Conservation (phyloP, 495 filamentous ascomycete genomes). For the Hyaloscypha finlandica region DNA sequence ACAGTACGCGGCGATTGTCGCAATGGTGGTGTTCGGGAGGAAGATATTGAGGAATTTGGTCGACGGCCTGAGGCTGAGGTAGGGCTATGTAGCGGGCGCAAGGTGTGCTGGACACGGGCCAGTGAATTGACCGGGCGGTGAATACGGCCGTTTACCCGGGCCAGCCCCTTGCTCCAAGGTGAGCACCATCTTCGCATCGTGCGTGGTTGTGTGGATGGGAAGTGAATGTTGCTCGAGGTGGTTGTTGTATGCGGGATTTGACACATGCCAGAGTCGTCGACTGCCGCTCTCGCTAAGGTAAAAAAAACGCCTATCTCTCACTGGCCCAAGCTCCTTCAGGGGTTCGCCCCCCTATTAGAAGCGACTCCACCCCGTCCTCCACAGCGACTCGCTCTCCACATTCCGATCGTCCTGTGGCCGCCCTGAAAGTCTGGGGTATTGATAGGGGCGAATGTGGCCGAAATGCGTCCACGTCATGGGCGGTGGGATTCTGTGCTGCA, state of each 20-base stretch:
- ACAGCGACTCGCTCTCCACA: background rate
- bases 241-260: background rate
- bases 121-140: background rate
- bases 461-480: background rate
- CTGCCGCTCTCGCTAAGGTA: background rate
- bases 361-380: background rate
- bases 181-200: background rate
- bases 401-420: background rate
- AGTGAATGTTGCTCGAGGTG: background rate
- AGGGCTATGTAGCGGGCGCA: background rate
- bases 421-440: background rate
- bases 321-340: background rate
- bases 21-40: background rate
- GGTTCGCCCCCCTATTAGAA: background rate
- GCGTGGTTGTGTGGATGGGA: slow-evolving; percentile 1
- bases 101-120: background rate
- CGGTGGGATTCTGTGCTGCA: background rate
- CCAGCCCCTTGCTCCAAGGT: background rate
- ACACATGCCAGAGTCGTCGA: background rate
- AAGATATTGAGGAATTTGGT: slow-evolving; percentile 4
- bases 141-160: background rate
- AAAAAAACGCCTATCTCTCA: background rate
- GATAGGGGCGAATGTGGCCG: background rate
- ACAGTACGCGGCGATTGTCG: slow-evolving; percentile 7
- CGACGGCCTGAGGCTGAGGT: background rate